These are phyloP conservation scores for Physocladia obscura DNA, from an alignment of 192 early-diverging fungal genomes.

Conservation along the genomic window DNA sequence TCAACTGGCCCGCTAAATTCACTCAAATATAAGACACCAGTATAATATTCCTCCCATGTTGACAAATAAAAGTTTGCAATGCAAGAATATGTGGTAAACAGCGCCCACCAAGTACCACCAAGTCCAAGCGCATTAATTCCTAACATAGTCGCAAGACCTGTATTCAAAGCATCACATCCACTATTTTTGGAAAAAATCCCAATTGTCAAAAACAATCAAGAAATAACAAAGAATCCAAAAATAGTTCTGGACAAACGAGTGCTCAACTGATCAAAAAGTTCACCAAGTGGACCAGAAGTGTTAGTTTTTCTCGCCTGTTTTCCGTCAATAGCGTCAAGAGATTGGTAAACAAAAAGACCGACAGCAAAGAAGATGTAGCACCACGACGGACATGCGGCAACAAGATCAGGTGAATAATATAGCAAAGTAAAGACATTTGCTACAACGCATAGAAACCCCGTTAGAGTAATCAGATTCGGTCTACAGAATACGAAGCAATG, in stretches of 20 bases:
- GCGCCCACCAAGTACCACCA: constrained; percentile 68
- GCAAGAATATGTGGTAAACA: constrained; percentile 27
- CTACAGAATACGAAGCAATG: constrained; percentile 30
- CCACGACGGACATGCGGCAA: constrained; percentile 74
- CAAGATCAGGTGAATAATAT: constrained; percentile 71
- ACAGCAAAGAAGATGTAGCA: constrained; percentile 55
- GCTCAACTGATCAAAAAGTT: constrained; percentile 86
- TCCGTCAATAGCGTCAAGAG: constrained; percentile 91
- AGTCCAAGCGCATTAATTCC: constrained; percentile 64
- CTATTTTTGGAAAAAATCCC: not conserved
- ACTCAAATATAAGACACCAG: constrained; percentile 78
- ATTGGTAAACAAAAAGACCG: constrained; percentile 86
- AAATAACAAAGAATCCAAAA: constrained; percentile 12
- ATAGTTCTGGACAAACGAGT: too few species aligned
- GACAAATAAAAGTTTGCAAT: constrained; percentile 86
- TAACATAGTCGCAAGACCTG: constrained; percentile 59
- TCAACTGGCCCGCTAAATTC: constrained; percentile 90
- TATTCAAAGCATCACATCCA: constrained; percentile 74
- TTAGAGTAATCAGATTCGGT: constrained; percentile 88
- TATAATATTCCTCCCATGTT: constrained; percentile 95
- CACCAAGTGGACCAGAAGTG: constrained; percentile 83
- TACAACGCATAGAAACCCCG: constrained; percentile 79
- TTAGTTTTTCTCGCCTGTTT: constrained; percentile 92
- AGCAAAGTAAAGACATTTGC: constrained; percentile 70
- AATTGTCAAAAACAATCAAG: not conserved